These are phyloP conservation scores for Wallacemonas sp. DNA, from an alignment of 208 protist species.

Conservation along the genomic window DNA sequence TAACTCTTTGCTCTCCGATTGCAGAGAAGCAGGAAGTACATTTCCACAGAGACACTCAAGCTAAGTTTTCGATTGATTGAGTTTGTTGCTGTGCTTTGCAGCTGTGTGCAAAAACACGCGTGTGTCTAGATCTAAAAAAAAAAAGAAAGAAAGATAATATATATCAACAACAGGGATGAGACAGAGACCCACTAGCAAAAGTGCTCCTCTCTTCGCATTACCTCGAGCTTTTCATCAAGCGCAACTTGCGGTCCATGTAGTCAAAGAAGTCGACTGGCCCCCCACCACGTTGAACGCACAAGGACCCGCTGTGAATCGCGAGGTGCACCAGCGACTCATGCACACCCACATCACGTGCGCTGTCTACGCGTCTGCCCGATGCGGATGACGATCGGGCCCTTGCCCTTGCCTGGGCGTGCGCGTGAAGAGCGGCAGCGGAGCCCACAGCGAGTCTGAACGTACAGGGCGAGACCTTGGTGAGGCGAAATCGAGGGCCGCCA, in stretches of 20 bases:
- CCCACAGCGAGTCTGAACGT: slow-evolving; percentile 34
- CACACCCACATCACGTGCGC: neutral
- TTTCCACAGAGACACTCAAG: too few species aligned
- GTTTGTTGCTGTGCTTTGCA: too few species aligned
- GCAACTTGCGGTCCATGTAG: slow-evolving; percentile 58
- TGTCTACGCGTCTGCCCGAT: too few species aligned
- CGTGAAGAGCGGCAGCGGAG: neutral
- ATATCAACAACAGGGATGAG: slow-evolving; percentile 1
- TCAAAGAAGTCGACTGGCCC: slow-evolving; percentile 76
- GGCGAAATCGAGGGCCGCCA: slow-evolving; percentile 20
- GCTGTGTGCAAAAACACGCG: too few species aligned
- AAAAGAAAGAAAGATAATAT: slow-evolving; percentile 16
- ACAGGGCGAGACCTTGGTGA: slow-evolving; percentile 41
- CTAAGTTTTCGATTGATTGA: too few species aligned
- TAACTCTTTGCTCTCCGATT: too few species aligned
- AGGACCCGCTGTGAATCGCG: slow-evolving; percentile 59
- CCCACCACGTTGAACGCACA: slow-evolving; percentile 55
- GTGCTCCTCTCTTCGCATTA: neutral
- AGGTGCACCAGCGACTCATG: slow-evolving; percentile 49
- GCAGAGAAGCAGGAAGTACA: too few species aligned
- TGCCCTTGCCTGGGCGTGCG: neutral
- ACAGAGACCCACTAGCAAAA: neutral
- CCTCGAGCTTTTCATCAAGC: slow-evolving; percentile 1
- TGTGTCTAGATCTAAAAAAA: slow-evolving; percentile 9
- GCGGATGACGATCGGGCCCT: neutral